These are phyloP conservation scores for Oxytropis ochrocephala DNA, from an alignment of 306 rosid genomes.

Conservation along the genomic window DNA sequence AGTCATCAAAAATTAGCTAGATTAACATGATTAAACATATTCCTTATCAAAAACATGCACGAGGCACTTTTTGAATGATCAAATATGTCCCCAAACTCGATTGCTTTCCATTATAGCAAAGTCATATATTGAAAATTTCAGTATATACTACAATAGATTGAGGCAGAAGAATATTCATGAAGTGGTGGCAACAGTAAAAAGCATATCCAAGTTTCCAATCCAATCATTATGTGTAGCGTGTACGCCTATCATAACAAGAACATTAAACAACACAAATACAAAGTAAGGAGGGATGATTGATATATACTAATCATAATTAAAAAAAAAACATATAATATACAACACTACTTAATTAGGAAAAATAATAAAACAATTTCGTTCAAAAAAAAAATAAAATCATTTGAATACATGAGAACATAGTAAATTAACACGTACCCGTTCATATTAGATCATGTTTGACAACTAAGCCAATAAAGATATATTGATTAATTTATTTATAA, in stretches of 20 bases:
- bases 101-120: neutral
- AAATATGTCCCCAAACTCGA: neutral
- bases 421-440: slow-evolving; percentile 2
- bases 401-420: neutral
- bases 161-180: slow-evolving; percentile 8
- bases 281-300: neutral
- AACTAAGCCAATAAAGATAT: neutral
- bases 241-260: neutral
- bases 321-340: too few species aligned
- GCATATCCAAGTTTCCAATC: neutral
- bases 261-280: neutral
- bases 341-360: too few species aligned
- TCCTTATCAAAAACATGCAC: neutral
- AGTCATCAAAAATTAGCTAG: neutral
- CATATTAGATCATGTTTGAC: slow-evolving; percentile 6
- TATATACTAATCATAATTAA: neutral
- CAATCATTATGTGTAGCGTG: slow-evolving; percentile 10
- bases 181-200: neutral
- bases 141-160: neutral
- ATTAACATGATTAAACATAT: neutral
- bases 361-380: too few species aligned
- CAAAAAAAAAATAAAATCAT: too few species aligned
- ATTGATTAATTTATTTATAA: neutral
- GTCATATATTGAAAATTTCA: neutral
- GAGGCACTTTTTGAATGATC: neutral